Evolutionary conservation across 2,329 filamentous ascomycete species (phyloP).

Genomic region (Ceratocystis ficicola): DNA sequence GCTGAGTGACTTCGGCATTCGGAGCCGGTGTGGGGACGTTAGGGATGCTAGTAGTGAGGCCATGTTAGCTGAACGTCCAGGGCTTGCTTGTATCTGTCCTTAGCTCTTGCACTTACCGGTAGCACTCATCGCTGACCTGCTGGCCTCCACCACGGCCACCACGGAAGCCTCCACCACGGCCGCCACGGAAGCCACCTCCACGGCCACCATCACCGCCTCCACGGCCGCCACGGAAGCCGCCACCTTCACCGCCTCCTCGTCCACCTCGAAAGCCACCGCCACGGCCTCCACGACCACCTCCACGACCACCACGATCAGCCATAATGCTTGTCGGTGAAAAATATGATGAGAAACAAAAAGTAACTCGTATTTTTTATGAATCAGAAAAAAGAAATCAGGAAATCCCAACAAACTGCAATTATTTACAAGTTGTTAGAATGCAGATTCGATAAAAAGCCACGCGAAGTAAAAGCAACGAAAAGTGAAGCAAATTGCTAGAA

Average conservation of each 20-base stretch:
- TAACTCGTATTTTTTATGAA: not conserved
- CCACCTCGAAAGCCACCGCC: conserved; percentile 22
- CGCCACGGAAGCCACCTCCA: conserved; percentile 24
- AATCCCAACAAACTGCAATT: not conserved
- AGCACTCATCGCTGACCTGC: conserved; percentile 25
- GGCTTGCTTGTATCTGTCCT: no score
- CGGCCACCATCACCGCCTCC: conserved; percentile 23
- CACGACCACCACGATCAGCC: conserved; percentile 19
- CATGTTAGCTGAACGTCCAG: conserved; percentile 4
- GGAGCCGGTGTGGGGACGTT: conserved; percentile 23
- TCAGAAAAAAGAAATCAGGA: not conserved
- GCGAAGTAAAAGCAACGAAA: not conserved
- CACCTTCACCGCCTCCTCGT: conserved; percentile 25
- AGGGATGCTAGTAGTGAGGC: conserved; percentile 16
- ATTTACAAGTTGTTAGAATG: not conserved
- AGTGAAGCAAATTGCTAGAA: not conserved
- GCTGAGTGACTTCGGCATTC: conserved; percentile 27
- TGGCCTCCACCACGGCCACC: conserved; percentile 24
- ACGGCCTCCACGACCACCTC: conserved; percentile 20
- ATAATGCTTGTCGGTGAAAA: conserved; percentile 4
- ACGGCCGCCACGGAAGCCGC: conserved; percentile 22
- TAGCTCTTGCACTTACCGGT: conserved; percentile 16
- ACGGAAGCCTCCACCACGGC: conserved; percentile 23
- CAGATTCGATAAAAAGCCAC: not conserved
- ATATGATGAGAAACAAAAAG: not conserved